Evolutionary conservation across 129 eudicot species (phyloP).

Genomic region (Dittrichia graveolens): DNA sequence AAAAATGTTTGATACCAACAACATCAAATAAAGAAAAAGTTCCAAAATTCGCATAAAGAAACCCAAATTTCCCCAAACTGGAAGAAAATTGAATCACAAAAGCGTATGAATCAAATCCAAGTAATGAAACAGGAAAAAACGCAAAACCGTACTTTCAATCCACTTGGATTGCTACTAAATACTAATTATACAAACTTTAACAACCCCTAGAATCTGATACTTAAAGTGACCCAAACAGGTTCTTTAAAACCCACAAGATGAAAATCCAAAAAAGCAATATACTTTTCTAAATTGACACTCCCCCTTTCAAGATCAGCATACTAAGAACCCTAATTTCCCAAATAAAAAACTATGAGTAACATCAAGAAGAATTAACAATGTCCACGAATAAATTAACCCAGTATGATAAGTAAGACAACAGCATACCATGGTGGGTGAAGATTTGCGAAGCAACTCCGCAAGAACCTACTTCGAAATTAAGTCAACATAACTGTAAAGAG

Average conservation of each 20-base stretch:
- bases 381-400: slow-evolving; percentile 22
- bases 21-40: slow-evolving; percentile 6
- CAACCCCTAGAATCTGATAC: not conserved
- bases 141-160: slow-evolving; percentile 23
- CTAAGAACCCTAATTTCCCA: slow-evolving; percentile 13
- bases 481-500: slow-evolving; percentile 25
- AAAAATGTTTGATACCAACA: slow-evolving; percentile 15
- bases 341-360: slow-evolving; percentile 20
- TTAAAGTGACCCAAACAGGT: not conserved
- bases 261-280: not conserved
- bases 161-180: not conserved
- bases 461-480: slow-evolving; percentile 6
- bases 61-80: slow-evolving; percentile 21
- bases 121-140: slow-evolving; percentile 33
- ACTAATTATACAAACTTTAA: slow-evolving; percentile 15
- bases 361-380: slow-evolving; percentile 12
- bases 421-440: slow-evolving; percentile 24
- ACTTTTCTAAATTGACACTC: not conserved
- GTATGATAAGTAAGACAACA: slow-evolving; percentile 9
- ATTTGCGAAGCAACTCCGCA: slow-evolving; percentile 23
- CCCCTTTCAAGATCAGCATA: slow-evolving; percentile 29
- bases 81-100: slow-evolving; percentile 18
- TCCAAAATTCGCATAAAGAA: slow-evolving; percentile 25
- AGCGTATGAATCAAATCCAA: slow-evolving; percentile 34
- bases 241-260: slow-evolving; percentile 30